Evolutionary conservation across 768 basidiomycete genomes (phyloP), one percentile per base, ranked within the genome.

Genomic region (Amanita exitialis): DNA sequence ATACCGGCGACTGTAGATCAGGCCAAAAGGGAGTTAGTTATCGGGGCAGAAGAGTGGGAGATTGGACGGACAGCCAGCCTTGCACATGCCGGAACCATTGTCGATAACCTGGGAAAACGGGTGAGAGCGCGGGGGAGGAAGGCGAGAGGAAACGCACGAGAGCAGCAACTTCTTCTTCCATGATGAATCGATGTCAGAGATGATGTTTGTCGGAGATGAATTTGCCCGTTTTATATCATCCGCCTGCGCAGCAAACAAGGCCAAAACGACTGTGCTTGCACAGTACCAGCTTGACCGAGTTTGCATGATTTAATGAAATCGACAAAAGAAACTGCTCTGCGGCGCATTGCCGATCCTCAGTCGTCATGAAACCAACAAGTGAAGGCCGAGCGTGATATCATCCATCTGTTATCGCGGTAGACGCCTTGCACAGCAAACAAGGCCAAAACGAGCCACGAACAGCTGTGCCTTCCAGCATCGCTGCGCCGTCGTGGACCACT

Each of bases 1-100:
- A 62, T 74, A 82, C 82, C 83, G 75, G 83, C 80, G 69, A 83
- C 82, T 85, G 59, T 52, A 58, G 38, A 57, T 47, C 43, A 54
- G 32, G 51, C 60, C 44, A 62, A 57, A 44, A 54, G 47, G n/a
- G 27, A 43, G 30, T 51, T 12, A 51, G 50, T 1, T n/a, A 37
- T 38, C 28, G 23, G 4, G 2, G 20, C 16, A 34, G 35, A 13
- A 43, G 28, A 36, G 13, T 3, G 53, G 52, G 28, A 23, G 51
- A 51, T 59, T 58, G 57, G 35, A 84, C 86, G 61, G 68, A 90
- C 89, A 92, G 73, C 96, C 95, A 81, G 95, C 95, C 77, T 98
- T 98, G 86, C 94, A 97, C 94, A 97, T 98, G 72, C 94, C 95
- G 65, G 94, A 97, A 65, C 90, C 91, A 69, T 90, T 90, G 71